Conservation (phyloP, 2,329 filamentous ascomycete genomes). For the Cladosporium halotolerans region DNA sequence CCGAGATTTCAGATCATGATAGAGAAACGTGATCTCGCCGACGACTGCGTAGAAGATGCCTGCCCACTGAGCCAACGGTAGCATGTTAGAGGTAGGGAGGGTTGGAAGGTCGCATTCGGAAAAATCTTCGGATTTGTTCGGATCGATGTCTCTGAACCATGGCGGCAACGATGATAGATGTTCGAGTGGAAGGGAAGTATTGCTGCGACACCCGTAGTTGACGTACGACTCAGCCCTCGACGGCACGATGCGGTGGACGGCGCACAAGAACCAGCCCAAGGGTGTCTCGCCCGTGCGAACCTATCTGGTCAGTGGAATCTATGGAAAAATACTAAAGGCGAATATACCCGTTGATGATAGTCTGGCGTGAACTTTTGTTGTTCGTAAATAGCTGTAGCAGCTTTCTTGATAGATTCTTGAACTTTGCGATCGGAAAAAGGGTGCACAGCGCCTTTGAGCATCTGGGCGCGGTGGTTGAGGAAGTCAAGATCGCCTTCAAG, state of each 20-base stretch:
- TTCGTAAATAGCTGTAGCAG: not conserved
- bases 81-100: not conserved
- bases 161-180: constrained; percentile 1
- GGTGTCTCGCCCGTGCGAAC: not conserved
- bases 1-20: constrained; percentile 14
- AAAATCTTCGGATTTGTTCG: not conserved
- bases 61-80: constrained; percentile 16
- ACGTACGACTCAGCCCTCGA: not conserved
- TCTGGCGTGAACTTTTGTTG: constrained; percentile 1
- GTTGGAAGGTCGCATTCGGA: constrained; percentile 1
- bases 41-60: constrained; percentile 18
- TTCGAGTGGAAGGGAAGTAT: not conserved
- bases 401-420: not conserved
- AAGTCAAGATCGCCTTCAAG: not conserved
- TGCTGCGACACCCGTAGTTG: not conserved
- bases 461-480: not conserved
- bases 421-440: not conserved
- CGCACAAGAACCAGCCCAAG: constrained; percentile 3
- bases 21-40: constrained; percentile 17
- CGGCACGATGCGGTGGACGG: constrained; percentile 1
- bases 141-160: not conserved
- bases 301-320: not conserved
- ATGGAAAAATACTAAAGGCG: not conserved
- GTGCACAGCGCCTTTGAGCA: not conserved
- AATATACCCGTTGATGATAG: not conserved